phyloP scores from a whole-genome alignment of 139 green algal species.

The Nannochloris sp. region DNA sequence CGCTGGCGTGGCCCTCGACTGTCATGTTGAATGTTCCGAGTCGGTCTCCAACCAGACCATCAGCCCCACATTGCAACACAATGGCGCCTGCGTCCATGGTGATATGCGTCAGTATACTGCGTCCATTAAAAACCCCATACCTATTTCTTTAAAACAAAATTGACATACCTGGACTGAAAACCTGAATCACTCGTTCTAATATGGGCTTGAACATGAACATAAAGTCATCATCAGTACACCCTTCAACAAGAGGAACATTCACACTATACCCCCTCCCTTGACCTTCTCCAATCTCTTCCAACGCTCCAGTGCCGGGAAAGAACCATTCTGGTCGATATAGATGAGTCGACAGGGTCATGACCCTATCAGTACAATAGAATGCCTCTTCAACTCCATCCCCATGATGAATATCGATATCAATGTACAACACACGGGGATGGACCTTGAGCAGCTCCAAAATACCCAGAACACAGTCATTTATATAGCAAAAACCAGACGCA shows the following conservation, averaged over 20 bases:
- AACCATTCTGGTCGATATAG: slow-evolving; percentile 68
- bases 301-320: slow-evolving; percentile 72
- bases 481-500: slow-evolving; percentile 87
- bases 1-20: slow-evolving; percentile 75
- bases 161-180: slow-evolving; percentile 44
- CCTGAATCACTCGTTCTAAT: slow-evolving; percentile 63
- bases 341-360: slow-evolving; percentile 94
- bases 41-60: slow-evolving; percentile 79
- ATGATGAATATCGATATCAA: slow-evolving; percentile 96
- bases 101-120: too few species aligned
- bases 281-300: slow-evolving; percentile 50
- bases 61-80: slow-evolving; percentile 80
- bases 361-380: slow-evolving; percentile 72
- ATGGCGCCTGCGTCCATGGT: slow-evolving; percentile 33
- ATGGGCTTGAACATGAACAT: slow-evolving; percentile 68
- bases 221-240: slow-evolving; percentile 55
- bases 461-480: slow-evolving; percentile 95
- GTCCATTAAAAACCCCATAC: too few species aligned
- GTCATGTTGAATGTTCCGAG: slow-evolving; percentile 91
- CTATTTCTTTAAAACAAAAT: too few species aligned
- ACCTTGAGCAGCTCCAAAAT: slow-evolving; percentile 96
- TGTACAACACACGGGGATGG: slow-evolving; percentile 73
- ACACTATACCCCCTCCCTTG: slow-evolving; percentile 58
- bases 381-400: slow-evolving; percentile 96
- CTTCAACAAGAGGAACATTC: slow-evolving; percentile 74